These are phyloP conservation scores for Pezicula carpinea DNA, from an alignment of 2,329 filamentous ascomycete genomes.

Conservation along the genomic window DNA sequence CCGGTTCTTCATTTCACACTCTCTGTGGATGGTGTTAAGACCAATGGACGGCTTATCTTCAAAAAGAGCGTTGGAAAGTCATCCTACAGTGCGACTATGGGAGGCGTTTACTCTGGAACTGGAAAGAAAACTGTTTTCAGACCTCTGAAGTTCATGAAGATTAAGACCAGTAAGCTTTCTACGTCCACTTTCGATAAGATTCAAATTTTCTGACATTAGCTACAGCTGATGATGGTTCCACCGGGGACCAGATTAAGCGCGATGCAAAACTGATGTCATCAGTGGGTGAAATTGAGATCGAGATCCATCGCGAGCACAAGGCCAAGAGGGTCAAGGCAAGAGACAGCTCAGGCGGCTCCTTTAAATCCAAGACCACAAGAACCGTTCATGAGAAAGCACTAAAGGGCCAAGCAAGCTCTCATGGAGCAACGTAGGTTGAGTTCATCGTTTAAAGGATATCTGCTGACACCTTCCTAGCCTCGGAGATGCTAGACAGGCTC, in stretches of 20 bases:
- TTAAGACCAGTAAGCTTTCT: conserved; percentile 10
- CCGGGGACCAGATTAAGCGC: not conserved
- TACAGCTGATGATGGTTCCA: conserved; percentile 5
- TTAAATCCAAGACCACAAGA: not conserved
- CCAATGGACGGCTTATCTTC: not conserved
- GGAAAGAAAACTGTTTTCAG: too few species aligned
- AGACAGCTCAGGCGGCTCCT: too few species aligned
- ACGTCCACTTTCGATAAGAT: not conserved
- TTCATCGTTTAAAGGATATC: not conserved
- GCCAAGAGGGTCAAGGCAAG: too few species aligned
- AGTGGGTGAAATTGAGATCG: not conserved
- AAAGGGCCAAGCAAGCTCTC: conserved; percentile 14
- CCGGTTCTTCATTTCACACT: not conserved
- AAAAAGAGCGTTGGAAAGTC: too few species aligned
- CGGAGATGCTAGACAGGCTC: too few species aligned
- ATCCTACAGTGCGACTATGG: too few species aligned
- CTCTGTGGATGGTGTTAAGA: not conserved
- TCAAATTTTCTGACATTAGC: not conserved
- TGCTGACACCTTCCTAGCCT: too few species aligned
- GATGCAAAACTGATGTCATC: not conserved
- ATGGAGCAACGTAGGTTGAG: conserved; percentile 13
- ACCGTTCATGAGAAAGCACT: conserved; percentile 15
- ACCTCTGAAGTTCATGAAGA: conserved; percentile 9
- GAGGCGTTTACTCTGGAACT: too few species aligned
- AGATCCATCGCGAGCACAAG: too few species aligned